Conservation (phyloP, 1,284 basidiomycete genomes). For the Pholiota adiposa region DNA sequence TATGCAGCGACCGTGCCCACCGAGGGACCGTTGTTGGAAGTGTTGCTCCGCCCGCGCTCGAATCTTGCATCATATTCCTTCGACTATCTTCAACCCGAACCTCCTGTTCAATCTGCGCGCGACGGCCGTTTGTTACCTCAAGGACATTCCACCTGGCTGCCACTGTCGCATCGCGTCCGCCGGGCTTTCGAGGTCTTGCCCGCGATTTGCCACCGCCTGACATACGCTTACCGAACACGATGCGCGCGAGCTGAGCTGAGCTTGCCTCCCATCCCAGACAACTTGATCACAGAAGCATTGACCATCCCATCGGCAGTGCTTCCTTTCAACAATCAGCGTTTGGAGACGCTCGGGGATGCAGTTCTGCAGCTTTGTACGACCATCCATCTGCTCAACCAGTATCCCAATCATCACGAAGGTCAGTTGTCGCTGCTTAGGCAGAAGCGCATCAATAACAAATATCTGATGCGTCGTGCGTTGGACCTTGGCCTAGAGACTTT, state of each 20-base stretch:
- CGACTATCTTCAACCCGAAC: constrained; percentile 20
- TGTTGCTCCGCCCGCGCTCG: constrained; percentile 44
- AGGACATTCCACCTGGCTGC: constrained; percentile 53
- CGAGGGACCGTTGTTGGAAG: constrained; percentile 66
- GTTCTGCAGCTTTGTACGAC: constrained; percentile 79
- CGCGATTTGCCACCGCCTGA: constrained; percentile 65
- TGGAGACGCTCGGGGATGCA: constrained; percentile 85
- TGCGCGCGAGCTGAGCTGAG: constrained; percentile 53
- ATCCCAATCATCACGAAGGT: constrained; percentile 79
- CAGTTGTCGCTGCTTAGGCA: constrained; percentile 70
- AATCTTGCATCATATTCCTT: constrained; percentile 49
- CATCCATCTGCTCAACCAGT: constrained; percentile 76
- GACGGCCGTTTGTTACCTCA: constrained; percentile 54
- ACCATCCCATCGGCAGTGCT: constrained; percentile 68
- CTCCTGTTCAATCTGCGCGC: constrained; percentile 17
- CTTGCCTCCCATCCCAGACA: constrained; percentile 59
- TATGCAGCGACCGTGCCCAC: constrained; percentile 46
- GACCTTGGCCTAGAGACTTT: constrained; percentile 65
- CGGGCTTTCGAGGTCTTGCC: constrained; percentile 63
- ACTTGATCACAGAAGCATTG: constrained; percentile 70
- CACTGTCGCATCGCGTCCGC: constrained; percentile 50
- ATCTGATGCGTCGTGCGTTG: constrained; percentile 67
- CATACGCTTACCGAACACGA: constrained; percentile 65
- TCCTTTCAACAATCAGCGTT: constrained; percentile 77
- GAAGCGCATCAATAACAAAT: constrained; percentile 69